Percentiles rank a stretch among this genome's conserved stretches.
phyloP scores from a whole-genome alignment of 2,329 filamentous ascomycete species.

The Cercospora brassicicola region DNA sequence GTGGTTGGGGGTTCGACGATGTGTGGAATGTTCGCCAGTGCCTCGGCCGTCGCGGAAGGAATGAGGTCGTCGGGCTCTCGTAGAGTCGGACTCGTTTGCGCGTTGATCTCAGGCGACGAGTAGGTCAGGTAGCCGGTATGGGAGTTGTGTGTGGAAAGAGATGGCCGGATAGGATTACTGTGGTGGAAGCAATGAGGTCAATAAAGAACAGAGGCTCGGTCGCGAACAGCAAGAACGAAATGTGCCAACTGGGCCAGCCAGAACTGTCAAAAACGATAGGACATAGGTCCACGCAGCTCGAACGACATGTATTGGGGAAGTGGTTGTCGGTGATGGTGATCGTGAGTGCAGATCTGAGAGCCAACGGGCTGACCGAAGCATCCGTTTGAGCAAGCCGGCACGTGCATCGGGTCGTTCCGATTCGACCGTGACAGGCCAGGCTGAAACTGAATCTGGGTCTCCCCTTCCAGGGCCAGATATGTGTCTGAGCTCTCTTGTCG shows the following conservation, averaged over 20 bases:
- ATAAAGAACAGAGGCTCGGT: conserved; percentile 6
- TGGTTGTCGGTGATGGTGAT: conserved; percentile 1
- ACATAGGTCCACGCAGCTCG: not conserved
- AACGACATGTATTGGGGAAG: not conserved
- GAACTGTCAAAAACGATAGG: not conserved
- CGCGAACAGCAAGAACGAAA: conserved; percentile 1
- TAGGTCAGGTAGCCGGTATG: conserved; percentile 52
- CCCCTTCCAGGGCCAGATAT: not conserved
- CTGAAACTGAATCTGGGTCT: not conserved
- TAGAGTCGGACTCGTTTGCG: conserved; percentile 32
- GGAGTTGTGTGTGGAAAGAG: conserved; percentile 49
- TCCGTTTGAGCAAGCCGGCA: not conserved
- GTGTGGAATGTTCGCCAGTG: conserved; percentile 39
- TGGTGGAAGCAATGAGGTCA: conserved; percentile 5
- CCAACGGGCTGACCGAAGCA: not conserved
- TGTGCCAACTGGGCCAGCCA: conserved; percentile 18
- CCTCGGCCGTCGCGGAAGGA: conserved; percentile 31
- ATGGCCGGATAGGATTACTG: conserved; percentile 32
- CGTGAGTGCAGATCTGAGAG: conserved; percentile 1
- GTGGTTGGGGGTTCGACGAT: conserved; percentile 33
- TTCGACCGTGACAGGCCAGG: not conserved
- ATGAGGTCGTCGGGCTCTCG: conserved; percentile 26
- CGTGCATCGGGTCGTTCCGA: not conserved
- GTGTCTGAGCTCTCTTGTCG: not conserved
- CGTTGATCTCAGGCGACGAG: conserved; percentile 48